Base-by-base conservation (phyloP, 768 basidiomycete genomes). In the Tulasnella sp. region DNA sequence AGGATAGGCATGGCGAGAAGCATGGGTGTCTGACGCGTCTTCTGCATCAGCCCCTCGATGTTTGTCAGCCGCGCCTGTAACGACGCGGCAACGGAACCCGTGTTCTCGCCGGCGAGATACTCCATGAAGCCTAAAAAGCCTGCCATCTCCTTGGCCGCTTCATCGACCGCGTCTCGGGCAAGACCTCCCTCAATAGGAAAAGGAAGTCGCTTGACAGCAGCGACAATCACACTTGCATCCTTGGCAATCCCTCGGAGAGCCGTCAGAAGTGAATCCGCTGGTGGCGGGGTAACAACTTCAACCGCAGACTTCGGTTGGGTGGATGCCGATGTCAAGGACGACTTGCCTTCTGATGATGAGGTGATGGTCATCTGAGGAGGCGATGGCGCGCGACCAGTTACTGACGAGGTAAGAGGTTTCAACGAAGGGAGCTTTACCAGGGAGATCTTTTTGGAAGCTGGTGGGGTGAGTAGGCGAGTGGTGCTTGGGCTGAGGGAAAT, bases 111-210 rank as follows among this genome's bases (percentile, higher is more conserved):
- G 17, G 32, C 44, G 29, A 58, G 43, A 15, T 74, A 75, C 61
- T 84, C 83, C 13, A 88, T 73, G 26, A 88, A 74, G 9, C 75
- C 72, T 15, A 74, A 73, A 17, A 90, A 70, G 21, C 80, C 77
- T 64, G 75, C 72, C 26, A 90, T 72, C 15, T 81, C 84, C 56
- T 78, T 79, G 64, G 85, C 82, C 1, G 85, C 88, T 66, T 89
- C 88, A 56, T 85, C 83, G 9, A 90, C 86, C 4, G 86, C 88
- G 68, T 91, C 88, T 42, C 77, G 76, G n/a, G 88, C 88, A 8
- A 86, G 69, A 24, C 48, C 63, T 21, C 76, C 76, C n/a, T 71
- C 70, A 13, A 64, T 67, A 30, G 88, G 87, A 8, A 80, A 78
- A 21, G 88, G 85, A 34, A 90, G 74, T 24, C 72, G 69, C 47